Percentiles rank a stretch among this genome's conserved stretches.
phyloP scores from a whole-genome alignment of 257 asterid species.

The Linderniella brevidens region DNA sequence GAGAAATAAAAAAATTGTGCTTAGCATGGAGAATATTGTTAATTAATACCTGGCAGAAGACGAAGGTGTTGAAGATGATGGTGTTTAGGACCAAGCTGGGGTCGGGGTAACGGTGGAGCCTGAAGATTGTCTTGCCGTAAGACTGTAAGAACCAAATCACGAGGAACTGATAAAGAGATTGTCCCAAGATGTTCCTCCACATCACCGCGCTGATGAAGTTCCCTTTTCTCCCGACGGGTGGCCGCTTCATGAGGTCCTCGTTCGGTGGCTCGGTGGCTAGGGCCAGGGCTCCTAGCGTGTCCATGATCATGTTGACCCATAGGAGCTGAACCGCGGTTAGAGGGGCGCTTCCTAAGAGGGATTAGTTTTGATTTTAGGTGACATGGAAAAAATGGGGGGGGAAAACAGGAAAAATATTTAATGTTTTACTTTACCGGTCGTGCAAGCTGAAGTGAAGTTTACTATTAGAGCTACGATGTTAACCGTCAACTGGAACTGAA shows the following conservation, averaged over 20 bases:
- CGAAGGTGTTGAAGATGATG: slow-evolving; percentile 78
- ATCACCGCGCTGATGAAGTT: slow-evolving; percentile 60
- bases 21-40: neutral
- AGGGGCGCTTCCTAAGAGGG: slow-evolving; percentile 56
- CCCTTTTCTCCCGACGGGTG: slow-evolving; percentile 82
- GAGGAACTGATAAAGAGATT: slow-evolving; percentile 66
- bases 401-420: neutral
- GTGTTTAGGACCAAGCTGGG: slow-evolving; percentile 74
- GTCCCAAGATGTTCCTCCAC: slow-evolving; percentile 98
- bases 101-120: slow-evolving; percentile 29
- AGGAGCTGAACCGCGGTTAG: slow-evolving; percentile 93
- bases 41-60: slow-evolving; percentile 72
- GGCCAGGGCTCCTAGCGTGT: slow-evolving; percentile 92
- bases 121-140: slow-evolving; percentile 42
- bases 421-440: slow-evolving; percentile 32
- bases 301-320: slow-evolving; percentile 99
- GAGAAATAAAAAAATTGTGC: neutral
- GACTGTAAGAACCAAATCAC: slow-evolving; percentile 76
- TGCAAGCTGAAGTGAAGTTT: slow-evolving; percentile 84
- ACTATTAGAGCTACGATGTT: slow-evolving; percentile 76
- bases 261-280: slow-evolving; percentile 93
- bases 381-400: too few relatives aligned
- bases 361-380: too few relatives aligned
- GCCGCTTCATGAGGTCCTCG: slow-evolving; percentile 69
- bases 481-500: slow-evolving; percentile 89